Percentiles rank a stretch among this genome's conserved stretches.
These are phyloP conservation scores for Porphyrellus cyaneotinctus DNA, from an alignment of 768 basidiomycete species.

Conservation along the genomic window DNA sequence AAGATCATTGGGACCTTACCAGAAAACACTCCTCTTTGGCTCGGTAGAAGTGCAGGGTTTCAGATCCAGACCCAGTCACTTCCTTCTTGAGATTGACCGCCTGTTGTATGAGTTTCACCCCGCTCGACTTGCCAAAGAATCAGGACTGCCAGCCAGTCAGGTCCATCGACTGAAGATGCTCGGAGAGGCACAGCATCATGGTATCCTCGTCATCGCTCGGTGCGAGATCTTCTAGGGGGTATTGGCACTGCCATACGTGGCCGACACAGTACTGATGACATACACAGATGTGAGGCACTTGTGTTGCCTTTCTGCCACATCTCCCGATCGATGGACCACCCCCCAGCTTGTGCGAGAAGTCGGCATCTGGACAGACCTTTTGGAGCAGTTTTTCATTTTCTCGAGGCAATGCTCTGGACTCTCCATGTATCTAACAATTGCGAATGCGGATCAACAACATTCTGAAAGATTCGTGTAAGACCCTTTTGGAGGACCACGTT, in stretches of 20 bases:
- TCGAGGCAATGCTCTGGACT: slow-evolving; percentile 57
- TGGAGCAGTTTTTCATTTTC: slow-evolving; percentile 58
- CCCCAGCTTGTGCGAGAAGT: slow-evolving; percentile 56
- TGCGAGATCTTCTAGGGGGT: slow-evolving; percentile 19
- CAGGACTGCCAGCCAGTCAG: slow-evolving; percentile 9
- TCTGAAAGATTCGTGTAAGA: no score
- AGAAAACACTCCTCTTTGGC: slow-evolving; percentile 10
- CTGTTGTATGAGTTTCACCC: slow-evolving; percentile 37
- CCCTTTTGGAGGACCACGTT: slow-evolving; percentile 40
- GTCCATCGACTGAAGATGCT: slow-evolving; percentile 22
- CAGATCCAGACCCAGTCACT: slow-evolving; percentile 38
- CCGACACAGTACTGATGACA: slow-evolving; percentile 10
- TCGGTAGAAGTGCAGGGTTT: not conserved
- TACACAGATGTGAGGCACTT: slow-evolving; percentile 10
- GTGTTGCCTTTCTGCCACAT: slow-evolving; percentile 28
- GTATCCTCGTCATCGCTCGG: slow-evolving; percentile 30
- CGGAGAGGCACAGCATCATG: slow-evolving; percentile 19
- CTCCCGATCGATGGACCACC: slow-evolving; percentile 38
- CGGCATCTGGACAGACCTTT: slow-evolving; percentile 63
- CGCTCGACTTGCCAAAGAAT: slow-evolving; percentile 43
- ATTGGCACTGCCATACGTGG: slow-evolving; percentile 3
- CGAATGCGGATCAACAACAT: not conserved
- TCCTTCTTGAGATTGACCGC: slow-evolving; percentile 60
- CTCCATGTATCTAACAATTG: slow-evolving; percentile 50
- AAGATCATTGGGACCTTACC: slow-evolving; percentile 21